Percentiles rank a stretch among this genome's conserved stretches.
These are phyloP conservation scores for Parsonsia alboflavescens DNA, from an alignment of 257 asterid species.

Conservation along the genomic window DNA sequence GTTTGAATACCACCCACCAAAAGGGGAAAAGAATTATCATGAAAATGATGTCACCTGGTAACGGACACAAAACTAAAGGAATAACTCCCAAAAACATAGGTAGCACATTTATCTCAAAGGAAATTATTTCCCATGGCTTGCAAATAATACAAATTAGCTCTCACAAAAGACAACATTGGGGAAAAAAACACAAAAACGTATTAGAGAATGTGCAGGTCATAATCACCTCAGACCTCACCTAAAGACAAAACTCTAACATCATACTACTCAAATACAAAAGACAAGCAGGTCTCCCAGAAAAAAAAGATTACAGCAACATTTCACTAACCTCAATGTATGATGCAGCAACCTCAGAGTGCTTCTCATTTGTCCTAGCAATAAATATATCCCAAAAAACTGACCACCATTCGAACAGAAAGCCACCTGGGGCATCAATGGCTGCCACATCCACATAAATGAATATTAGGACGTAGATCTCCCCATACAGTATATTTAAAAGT, in stretches of 20 bases:
- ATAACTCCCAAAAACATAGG: not conserved
- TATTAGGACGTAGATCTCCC: slow-evolving; percentile 1
- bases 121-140: not conserved
- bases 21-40: too few species aligned
- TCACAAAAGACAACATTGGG: not conserved
- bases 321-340: slow-evolving; percentile 91
- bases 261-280: not conserved
- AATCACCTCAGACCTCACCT: not conserved
- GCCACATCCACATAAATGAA: slow-evolving; percentile 18
- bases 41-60: not conserved
- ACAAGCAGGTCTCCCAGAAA: not conserved
- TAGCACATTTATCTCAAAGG: not conserved
- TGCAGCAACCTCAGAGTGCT: slow-evolving; percentile 98
- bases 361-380: slow-evolving; percentile 95
- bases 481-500: not conserved
- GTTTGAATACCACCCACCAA: too few species aligned
- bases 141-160: not conserved
- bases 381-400: slow-evolving; percentile 99
- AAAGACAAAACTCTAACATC: not conserved
- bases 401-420: slow-evolving; percentile 99
- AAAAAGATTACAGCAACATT: not conserved
- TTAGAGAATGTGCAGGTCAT: too few species aligned
- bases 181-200: too few species aligned
- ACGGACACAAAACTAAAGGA: not conserved
- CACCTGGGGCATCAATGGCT: slow-evolving; percentile 99